Base-by-base conservation (phyloP, 495 filamentous ascomycete species). In the Penicillium psychrofluorescens region DNA sequence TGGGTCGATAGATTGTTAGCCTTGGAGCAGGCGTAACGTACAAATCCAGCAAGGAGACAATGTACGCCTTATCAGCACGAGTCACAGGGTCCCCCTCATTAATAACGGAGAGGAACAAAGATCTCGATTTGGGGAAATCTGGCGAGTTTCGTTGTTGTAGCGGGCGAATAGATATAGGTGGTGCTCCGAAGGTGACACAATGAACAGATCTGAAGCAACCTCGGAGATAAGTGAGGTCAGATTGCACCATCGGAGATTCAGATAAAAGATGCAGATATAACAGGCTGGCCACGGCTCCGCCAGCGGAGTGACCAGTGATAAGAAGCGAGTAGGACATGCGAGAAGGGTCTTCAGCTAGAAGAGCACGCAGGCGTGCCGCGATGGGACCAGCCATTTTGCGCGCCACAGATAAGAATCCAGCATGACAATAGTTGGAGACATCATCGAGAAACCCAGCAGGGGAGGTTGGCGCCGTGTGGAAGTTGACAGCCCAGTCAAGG, bases 31-130 rank as follows among this genome's bases (percentile, higher is more conserved):
- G 81, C 0, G 70, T 63, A 2, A 79, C 70, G 52, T 86, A 86
- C 1, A 92, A 71, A 45, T 83, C 80, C 8, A 90, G 64, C 22
- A 94, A 69, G 11, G 78, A 83, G 35, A 74, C 68, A 8, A 91
- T 70, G 49, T 90, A 90, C 0, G 76, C 74, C 59, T 78, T 85
- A 53, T 91, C 86, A 0, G 86, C 87, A 13, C 88, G 63, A 2
- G 80, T 66, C 0, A 94, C 86, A 0, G 86, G 86, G 48, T 94
- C 88, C 4, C 88, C 88, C 52, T 94, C 87, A 54, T 92, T 94
- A 48, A 90, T 66, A 54, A 94, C 88, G 12, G 77, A 78, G 29
- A 84, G 64, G 60, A 92, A 92, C 2, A 88, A 51, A 16, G 77
- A 86, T 46, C 83, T 86, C 14, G 69, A 64, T 4, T 51, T 45